Conservation (phyloP, 2,329 filamentous ascomycete species). For the Niveomyces coronatus region DNA sequence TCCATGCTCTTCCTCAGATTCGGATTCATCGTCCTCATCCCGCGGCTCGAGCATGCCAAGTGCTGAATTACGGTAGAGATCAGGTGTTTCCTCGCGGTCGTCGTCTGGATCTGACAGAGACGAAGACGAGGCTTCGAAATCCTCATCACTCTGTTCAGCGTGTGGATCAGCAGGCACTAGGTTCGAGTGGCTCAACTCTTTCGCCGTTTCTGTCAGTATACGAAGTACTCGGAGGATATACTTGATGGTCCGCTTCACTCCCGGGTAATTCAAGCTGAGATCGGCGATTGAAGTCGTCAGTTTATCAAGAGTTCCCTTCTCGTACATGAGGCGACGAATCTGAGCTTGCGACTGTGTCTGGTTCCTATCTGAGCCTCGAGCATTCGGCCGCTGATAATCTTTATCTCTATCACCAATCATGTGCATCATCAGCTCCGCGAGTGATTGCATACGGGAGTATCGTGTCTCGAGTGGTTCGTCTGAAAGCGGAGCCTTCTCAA, state of each 20-base stretch:
- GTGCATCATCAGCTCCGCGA: conserved; percentile 85
- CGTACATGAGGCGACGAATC: conserved; percentile 90
- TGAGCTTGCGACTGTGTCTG: conserved; percentile 61
- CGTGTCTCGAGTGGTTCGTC: conserved; percentile 73
- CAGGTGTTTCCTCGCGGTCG: conserved; percentile 86
- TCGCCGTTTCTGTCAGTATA: conserved; percentile 76
- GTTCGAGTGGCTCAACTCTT: conserved; percentile 72
- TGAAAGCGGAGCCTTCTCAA: conserved; percentile 75
- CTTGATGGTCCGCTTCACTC: conserved; percentile 88
- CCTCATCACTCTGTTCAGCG: conserved; percentile 66
- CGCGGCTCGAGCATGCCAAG: conserved; percentile 87
- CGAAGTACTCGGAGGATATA: conserved; percentile 88
- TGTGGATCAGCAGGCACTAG: conserved; percentile 58
- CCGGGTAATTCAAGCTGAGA: conserved; percentile 88
- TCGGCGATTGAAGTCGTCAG: conserved; percentile 89
- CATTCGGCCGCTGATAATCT: conserved; percentile 33
- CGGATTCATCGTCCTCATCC: conserved; percentile 71
- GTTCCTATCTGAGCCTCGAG: conserved; percentile 28
- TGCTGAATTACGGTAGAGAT: conserved; percentile 92
- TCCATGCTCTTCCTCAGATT: conserved; percentile 55
- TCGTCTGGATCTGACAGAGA: conserved; percentile 84
- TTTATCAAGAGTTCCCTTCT: conserved; percentile 88
- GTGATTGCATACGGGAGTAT: conserved; percentile 76
- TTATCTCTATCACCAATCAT: conserved; percentile 78
- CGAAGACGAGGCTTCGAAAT: conserved; percentile 67